Percentiles rank a stretch among this genome's conserved stretches.
Conservation (phyloP, 2,329 filamentous ascomycete genomes). For the Alternaria novae-zelandiae region DNA sequence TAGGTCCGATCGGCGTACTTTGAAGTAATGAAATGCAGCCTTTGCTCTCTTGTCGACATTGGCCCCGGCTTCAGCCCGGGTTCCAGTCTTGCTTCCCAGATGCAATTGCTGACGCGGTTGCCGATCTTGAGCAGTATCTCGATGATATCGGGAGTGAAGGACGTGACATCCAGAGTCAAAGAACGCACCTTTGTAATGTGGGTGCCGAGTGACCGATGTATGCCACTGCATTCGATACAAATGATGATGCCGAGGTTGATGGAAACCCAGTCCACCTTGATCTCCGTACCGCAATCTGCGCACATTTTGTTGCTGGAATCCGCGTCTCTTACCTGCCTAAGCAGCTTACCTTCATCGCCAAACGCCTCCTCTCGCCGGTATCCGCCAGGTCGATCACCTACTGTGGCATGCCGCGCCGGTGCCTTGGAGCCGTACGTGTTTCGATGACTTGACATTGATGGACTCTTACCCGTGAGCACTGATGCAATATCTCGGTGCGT, state of each 20-base stretch:
- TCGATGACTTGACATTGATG: conserved; percentile 68
- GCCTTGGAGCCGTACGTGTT: conserved; percentile 59
- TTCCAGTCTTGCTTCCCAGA: conserved; percentile 91
- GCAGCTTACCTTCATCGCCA: conserved; percentile 83
- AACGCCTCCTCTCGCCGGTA: conserved; percentile 74
- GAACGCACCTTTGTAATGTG: conserved; percentile 98
- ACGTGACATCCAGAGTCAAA: conserved; percentile 91
- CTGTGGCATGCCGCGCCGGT: conserved; percentile 85
- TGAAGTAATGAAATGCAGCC: conserved; percentile 90
- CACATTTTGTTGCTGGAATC: conserved; percentile 94
- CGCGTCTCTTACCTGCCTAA: conserved; percentile 85
- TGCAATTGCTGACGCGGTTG: conserved; percentile 93
- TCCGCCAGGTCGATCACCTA: conserved; percentile 78
- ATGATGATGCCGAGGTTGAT: conserved; percentile 96
- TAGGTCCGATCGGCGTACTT: conserved; percentile 90
- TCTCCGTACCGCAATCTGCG: conserved; percentile 88
- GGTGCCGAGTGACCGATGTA: conserved; percentile 93
- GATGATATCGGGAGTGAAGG: conserved; percentile 95
- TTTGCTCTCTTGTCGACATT: conserved; percentile 83
- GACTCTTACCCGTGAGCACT: conserved; percentile 89
- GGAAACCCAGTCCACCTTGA: conserved; percentile 98
- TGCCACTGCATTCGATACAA: conserved; percentile 97
- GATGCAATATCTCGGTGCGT: conserved; percentile 88
- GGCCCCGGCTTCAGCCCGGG: conserved; percentile 73
- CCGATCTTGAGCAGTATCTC: conserved; percentile 90